These are phyloP conservation scores for Vachellia collinsii DNA, from an alignment of 306 rosid genomes.

Conservation along the genomic window DNA sequence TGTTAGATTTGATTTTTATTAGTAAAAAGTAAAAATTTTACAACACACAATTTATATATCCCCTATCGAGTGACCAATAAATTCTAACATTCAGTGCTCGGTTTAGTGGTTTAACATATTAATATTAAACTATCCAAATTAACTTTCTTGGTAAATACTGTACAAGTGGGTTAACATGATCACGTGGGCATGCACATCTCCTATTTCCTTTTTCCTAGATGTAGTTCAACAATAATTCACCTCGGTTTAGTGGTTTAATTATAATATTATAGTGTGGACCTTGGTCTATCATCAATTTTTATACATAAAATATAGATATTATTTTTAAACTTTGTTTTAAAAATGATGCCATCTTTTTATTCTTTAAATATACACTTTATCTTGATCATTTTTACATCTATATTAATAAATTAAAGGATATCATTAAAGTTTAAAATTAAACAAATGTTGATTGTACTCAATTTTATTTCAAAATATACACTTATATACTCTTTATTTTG, in stretches of 20 bases:
- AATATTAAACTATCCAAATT: not conserved
- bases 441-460: not conserved
- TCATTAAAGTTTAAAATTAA: not conserved
- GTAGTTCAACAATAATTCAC: not conserved
- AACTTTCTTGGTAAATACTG: not conserved
- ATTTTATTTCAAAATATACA: not conserved
- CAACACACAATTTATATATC: too few relatives aligned
- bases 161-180: not conserved
- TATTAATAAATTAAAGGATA: too few relatives aligned
- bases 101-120: too few relatives aligned
- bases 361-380: not conserved
- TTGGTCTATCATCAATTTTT: slow-evolving; percentile 20
- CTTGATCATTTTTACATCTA: too few relatives aligned
- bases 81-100: too few relatives aligned
- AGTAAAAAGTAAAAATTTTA: too few relatives aligned
- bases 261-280: not conserved
- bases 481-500: not conserved
- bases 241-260: not conserved
- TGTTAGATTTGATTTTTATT: too few relatives aligned
- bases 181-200: not conserved
- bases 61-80: too few relatives aligned
- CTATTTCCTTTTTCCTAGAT: not conserved
- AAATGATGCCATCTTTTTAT: not conserved
- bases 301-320: not conserved
- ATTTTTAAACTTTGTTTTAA: not conserved